Conservation (phyloP, 2,329 filamentous ascomycete species). For the Penicillium expansum region DNA sequence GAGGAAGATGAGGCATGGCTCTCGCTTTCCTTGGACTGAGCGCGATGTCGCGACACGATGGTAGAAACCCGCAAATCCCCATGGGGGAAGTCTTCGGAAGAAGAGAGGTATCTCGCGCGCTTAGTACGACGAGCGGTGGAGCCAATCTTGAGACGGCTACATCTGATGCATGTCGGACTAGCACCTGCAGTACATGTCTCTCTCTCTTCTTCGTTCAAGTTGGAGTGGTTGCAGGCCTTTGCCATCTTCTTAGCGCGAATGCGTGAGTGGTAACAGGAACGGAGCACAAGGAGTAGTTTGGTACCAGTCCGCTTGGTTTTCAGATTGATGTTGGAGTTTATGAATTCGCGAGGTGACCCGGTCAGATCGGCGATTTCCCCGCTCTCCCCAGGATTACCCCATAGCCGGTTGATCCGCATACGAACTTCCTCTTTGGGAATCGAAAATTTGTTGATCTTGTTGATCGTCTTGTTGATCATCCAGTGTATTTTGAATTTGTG, state of each 20-base stretch:
- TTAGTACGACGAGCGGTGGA: constrained; percentile 17
- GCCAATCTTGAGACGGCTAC: constrained; percentile 21
- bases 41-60: constrained; percentile 6
- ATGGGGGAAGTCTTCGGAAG: constrained; percentile 16
- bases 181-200: constrained; percentile 20
- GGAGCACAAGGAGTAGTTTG: too few relatives aligned
- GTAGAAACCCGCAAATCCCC: constrained; percentile 19
- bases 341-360: neutral
- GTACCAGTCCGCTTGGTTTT: neutral
- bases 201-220: constrained; percentile 21
- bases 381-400: constrained; percentile 15
- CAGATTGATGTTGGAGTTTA: neutral
- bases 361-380: constrained; percentile 12
- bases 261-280: neutral
- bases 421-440: neutral
- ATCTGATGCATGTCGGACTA: constrained; percentile 19
- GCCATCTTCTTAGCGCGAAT: constrained; percentile 35
- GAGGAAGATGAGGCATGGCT: constrained; percentile 8
- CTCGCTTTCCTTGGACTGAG: constrained; percentile 2
- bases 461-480: neutral
- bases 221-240: constrained; percentile 22
- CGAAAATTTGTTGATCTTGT: neutral
- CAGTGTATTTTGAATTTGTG: neutral
- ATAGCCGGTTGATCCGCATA: constrained; percentile 6
- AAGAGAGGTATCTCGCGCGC: constrained; percentile 17